A percentile compares a stretch with the other conserved stretches of the same genome.
Evolutionary conservation across 176 grass and related monocot genomes (phyloP).

Genomic region (Oryza glaberrima): DNA sequence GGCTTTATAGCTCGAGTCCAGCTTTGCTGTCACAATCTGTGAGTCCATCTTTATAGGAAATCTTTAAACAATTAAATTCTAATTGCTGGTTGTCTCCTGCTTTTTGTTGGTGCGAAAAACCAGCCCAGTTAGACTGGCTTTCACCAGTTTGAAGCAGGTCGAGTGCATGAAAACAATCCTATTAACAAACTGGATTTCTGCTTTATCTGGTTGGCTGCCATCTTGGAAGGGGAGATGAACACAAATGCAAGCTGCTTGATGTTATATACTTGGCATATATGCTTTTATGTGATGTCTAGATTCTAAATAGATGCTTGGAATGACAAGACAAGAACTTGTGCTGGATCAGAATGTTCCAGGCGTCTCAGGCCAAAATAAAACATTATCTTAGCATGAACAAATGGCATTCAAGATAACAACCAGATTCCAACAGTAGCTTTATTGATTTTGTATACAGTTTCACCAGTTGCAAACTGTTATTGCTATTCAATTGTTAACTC

Average conservation of each 20-base stretch:
- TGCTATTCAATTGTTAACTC: neutral
- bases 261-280: too few species aligned
- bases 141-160: neutral
- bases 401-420: neutral
- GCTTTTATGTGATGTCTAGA: too few species aligned
- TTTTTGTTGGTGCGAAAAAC: neutral
- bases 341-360: neutral
- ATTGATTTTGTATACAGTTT: neutral
- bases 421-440: neutral
- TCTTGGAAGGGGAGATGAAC: neutral
- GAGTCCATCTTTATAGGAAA: neutral
- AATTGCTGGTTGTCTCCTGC: neutral
- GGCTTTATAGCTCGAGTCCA: too few species aligned
- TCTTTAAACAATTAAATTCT: neutral
- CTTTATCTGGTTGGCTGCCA: too few species aligned
- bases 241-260: neutral
- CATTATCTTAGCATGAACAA: neutral
- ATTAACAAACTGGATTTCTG: too few species aligned
- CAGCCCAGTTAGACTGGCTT: neutral
- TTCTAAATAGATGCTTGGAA: neutral
- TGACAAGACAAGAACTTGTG: neutral
- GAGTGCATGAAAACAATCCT: neutral
- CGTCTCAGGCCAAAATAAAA: neutral
- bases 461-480: neutral
- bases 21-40: too few species aligned